A percentile compares a stretch with the other conserved stretches of the same genome.
Conservation (phyloP, 768 basidiomycete species). For the Panaeolus papilionaceus region DNA sequence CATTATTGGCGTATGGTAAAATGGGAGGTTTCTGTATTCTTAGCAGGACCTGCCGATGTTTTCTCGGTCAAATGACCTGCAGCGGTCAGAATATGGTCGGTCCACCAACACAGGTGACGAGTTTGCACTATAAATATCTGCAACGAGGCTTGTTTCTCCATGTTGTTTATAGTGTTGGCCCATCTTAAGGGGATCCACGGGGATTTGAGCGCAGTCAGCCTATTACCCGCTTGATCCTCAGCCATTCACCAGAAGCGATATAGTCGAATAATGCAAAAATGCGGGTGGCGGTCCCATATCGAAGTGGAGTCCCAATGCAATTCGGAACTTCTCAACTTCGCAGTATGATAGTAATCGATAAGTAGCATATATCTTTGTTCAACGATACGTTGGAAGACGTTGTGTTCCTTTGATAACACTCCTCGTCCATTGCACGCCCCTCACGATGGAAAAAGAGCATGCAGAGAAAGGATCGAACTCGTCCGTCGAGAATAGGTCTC, state of each 20-base stretch:
- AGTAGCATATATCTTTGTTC: neutral
- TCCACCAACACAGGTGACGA: neutral
- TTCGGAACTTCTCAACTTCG: neutral
- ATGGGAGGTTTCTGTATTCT: neutral
- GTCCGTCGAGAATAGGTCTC: slow-evolving; percentile 33
- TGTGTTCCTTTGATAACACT: neutral
- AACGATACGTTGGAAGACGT: neutral
- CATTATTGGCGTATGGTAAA: neutral
- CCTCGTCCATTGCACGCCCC: neutral
- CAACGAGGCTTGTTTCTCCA: slow-evolving; percentile 10
- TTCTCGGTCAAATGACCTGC: slow-evolving; percentile 10
- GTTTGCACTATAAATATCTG: neutral
- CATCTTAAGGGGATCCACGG: slow-evolving; percentile 3
- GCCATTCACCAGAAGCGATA: too few relatives aligned
- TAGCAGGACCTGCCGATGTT: neutral
- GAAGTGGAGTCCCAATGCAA: neutral
- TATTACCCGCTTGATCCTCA: neutral
- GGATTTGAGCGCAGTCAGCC: neutral
- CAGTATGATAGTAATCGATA: neutral
- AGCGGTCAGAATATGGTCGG: neutral
- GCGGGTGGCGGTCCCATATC: neutral
- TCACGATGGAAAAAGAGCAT: neutral
- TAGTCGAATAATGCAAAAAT: too few relatives aligned
- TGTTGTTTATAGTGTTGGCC: neutral
- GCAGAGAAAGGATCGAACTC: slow-evolving; percentile 19